Conservation (phyloP, 805 yeast species). For the Hanseniaspora valbyensis region DNA sequence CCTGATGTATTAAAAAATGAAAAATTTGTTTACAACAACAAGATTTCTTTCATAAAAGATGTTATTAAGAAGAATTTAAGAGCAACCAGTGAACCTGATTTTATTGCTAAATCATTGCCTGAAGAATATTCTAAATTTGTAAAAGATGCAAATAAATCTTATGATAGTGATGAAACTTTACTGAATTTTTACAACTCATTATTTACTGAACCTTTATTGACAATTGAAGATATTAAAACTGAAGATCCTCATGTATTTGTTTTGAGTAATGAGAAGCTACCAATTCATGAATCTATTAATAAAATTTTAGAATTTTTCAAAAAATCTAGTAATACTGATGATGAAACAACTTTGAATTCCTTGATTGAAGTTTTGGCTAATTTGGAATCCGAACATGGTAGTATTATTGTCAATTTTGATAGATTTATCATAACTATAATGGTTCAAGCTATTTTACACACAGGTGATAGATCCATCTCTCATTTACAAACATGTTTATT, state of each 20-base stretch:
- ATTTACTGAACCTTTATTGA: conserved; percentile 17
- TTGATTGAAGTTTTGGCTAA: conserved; percentile 25
- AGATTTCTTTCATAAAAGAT: conserved; percentile 59
- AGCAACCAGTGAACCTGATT: conserved; percentile 54
- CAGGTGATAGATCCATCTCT: conserved; percentile 81
- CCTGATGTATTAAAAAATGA: conserved; percentile 36
- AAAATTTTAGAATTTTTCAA: conserved; percentile 32
- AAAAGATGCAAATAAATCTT: conserved; percentile 32
- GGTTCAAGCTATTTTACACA: conserved; percentile 61
- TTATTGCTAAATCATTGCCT: conserved; percentile 63
- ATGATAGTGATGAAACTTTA: conserved; percentile 30
- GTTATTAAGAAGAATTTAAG: conserved; percentile 75
- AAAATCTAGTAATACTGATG: conserved; percentile 20
- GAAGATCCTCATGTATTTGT: conserved; percentile 27
- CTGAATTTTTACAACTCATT: conserved; percentile 31
- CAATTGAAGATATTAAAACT: neutral
- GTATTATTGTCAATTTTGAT: conserved; percentile 30
- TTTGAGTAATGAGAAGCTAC: conserved; percentile 32
- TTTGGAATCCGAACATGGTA: conserved; percentile 25
- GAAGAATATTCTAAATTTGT: conserved; percentile 31
- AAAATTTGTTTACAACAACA: conserved; percentile 52
- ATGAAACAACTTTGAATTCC: conserved; percentile 27
- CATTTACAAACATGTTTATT: conserved; percentile 52
- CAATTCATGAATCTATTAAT: conserved; percentile 31
- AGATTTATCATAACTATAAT: conserved; percentile 48